These are phyloP conservation scores for Dianthus caryophyllus DNA, from an alignment of 148 eudicot species.

Conservation along the genomic window DNA sequence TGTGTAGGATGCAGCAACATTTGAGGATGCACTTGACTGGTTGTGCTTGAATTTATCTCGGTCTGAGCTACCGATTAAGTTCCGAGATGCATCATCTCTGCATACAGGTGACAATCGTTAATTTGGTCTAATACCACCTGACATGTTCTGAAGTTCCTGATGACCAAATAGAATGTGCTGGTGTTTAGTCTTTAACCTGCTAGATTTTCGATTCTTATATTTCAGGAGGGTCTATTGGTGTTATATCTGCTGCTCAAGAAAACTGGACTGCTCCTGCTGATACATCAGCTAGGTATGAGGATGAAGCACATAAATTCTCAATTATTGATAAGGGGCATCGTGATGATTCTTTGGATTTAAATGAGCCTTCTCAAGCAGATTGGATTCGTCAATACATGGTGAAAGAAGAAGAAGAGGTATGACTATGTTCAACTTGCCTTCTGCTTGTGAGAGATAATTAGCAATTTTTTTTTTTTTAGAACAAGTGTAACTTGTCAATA, in stretches of 20 bases:
- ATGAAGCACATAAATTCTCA: constrained; percentile 35
- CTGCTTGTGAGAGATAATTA: not conserved
- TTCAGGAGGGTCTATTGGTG: constrained; percentile 65
- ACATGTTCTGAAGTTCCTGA: not conserved
- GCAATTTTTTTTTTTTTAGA: no score
- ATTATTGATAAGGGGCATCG: constrained; percentile 41
- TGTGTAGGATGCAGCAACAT: constrained; percentile 71
- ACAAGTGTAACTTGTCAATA: no score
- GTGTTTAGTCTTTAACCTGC: not conserved
- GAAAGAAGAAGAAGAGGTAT: constrained; percentile 97
- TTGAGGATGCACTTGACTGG: constrained; percentile 94
- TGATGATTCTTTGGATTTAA: constrained; percentile 50
- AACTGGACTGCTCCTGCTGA: constrained; percentile 67
- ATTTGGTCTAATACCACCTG: not conserved
- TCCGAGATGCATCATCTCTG: constrained; percentile 59
- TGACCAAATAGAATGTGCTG: not conserved
- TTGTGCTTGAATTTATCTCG: constrained; percentile 82
- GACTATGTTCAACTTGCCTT: not conserved
- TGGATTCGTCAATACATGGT: constrained; percentile 97
- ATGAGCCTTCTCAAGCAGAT: constrained; percentile 82
- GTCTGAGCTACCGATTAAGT: constrained; percentile 79
- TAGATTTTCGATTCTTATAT: constrained; percentile 10
- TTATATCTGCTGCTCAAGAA: constrained; percentile 72
- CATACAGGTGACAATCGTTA: constrained; percentile 31
- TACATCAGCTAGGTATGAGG: constrained; percentile 38